These are phyloP conservation scores for Immersiella caudata DNA, from an alignment of 495 filamentous ascomycete species.

Conservation along the genomic window DNA sequence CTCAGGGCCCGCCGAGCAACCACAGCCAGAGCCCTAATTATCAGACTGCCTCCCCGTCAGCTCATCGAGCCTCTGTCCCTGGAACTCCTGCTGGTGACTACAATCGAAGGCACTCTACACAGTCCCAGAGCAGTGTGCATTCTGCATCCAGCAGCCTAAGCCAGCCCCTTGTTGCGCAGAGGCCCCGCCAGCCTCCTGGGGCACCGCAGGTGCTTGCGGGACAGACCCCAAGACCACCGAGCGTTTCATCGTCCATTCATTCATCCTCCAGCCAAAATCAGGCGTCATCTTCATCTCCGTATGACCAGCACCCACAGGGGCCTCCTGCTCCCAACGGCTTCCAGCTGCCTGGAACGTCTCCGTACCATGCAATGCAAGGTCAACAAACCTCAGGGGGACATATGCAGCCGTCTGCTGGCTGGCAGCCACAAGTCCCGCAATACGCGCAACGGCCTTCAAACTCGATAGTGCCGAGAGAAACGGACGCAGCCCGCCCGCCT, in stretches of 20 bases:
- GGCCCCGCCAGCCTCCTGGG: neutral
- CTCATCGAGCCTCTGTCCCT: neutral
- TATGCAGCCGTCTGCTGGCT: neutral
- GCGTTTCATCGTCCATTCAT: neutral
- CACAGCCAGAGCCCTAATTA: neutral
- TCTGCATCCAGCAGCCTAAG: neutral
- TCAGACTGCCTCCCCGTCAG: slow-evolving; percentile 7
- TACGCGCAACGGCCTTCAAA: neutral
- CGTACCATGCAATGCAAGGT: neutral
- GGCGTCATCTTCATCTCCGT: neutral
- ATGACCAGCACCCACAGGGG: neutral
- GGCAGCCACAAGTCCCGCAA: neutral
- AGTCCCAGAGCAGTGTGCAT: slow-evolving; percentile 2
- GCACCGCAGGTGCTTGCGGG: neutral
- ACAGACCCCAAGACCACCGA: neutral
- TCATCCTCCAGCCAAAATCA: neutral
- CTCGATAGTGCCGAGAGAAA: neutral
- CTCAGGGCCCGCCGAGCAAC: neutral
- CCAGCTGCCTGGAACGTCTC: neutral
- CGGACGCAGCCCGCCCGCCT: neutral
- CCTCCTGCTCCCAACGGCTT: neutral
- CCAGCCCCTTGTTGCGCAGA: neutral
- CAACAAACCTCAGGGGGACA: neutral
- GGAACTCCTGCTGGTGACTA: neutral
- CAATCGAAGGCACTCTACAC: neutral